These are phyloP conservation scores for Tetracladium marchalianum DNA, from an alignment of 495 filamentous ascomycete species.

Conservation along the genomic window DNA sequence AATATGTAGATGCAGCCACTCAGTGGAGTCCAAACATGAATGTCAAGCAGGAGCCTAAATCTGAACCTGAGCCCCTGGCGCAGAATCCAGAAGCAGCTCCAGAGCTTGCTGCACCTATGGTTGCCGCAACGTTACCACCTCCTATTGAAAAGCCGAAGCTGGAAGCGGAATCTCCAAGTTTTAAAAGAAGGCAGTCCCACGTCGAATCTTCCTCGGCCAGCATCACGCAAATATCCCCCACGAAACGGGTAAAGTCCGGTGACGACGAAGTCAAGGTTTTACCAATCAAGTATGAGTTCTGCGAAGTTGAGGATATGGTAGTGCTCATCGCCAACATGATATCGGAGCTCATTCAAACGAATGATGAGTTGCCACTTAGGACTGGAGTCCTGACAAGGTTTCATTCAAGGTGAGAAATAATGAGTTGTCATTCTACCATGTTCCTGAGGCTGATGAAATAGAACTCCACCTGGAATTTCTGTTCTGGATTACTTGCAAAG, in stretches of 20 bases:
- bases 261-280: slow-evolving; percentile 46
- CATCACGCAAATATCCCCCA: not conserved
- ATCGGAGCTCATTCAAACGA: slow-evolving; percentile 82
- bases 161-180: slow-evolving; percentile 27
- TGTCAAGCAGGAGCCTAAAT: slow-evolving; percentile 12
- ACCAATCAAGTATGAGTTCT: slow-evolving; percentile 67
- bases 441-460: slow-evolving; percentile 16
- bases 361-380: slow-evolving; percentile 78
- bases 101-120: slow-evolving; percentile 3
- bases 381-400: slow-evolving; percentile 83
- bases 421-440: slow-evolving; percentile 14
- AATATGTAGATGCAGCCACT: slow-evolving; percentile 17
- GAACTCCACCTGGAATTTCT: slow-evolving; percentile 86
- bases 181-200: slow-evolving; percentile 10
- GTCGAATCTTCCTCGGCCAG: not conserved
- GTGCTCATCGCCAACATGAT: slow-evolving; percentile 91
- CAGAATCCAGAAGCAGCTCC: not conserved
- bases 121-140: slow-evolving; percentile 20
- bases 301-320: slow-evolving; percentile 74
- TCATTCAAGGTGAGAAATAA: slow-evolving; percentile 64
- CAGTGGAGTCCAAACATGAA: slow-evolving; percentile 14
- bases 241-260: slow-evolving; percentile 7
- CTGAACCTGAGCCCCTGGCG: not conserved
- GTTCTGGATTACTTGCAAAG: slow-evolving; percentile 87
- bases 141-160: slow-evolving; percentile 26